Conservation (phyloP, 2,329 filamentous ascomycete genomes). For the Diaporthe velutina region DNA sequence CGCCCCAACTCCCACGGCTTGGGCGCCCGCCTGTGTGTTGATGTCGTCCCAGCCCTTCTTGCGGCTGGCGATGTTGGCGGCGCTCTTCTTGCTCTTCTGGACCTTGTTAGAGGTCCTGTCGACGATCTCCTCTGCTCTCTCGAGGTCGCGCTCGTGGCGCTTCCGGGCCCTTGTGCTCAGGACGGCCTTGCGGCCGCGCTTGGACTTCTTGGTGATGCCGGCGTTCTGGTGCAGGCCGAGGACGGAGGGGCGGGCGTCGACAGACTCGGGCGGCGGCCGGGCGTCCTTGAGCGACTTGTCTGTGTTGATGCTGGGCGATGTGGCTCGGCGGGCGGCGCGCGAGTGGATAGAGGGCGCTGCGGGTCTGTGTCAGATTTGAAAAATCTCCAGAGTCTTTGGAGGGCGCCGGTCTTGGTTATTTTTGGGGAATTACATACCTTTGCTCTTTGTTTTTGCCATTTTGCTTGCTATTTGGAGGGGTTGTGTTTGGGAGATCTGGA, state of each 20-base stretch:
- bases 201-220: conserved; percentile 77
- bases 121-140: conserved; percentile 70
- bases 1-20: conserved; percentile 43
- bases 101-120: conserved; percentile 71
- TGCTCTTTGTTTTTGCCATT: conserved; percentile 38
- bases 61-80: conserved; percentile 61
- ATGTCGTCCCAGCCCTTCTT: conserved; percentile 71
- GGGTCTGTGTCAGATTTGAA: neutral
- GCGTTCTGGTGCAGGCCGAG: conserved; percentile 76
- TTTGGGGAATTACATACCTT: conserved; percentile 23
- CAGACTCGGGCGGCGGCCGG: conserved; percentile 62
- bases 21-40: conserved; percentile 55
- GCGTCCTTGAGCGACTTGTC: conserved; percentile 78
- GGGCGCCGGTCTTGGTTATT: no score
- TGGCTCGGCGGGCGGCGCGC: conserved; percentile 79
- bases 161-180: conserved; percentile 67
- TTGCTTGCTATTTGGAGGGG: neutral
- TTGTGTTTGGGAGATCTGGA: conserved; percentile 5
- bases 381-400: neutral
- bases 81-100: conserved; percentile 65
- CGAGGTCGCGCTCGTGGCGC: conserved; percentile 69
- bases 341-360: conserved; percentile 77
- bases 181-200: conserved; percentile 65
- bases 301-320: conserved; percentile 76
- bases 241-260: conserved; percentile 71